Base-by-base conservation (phyloP, 1,284 basidiomycete species). In the Pseudozyma flocculosa region DNA sequence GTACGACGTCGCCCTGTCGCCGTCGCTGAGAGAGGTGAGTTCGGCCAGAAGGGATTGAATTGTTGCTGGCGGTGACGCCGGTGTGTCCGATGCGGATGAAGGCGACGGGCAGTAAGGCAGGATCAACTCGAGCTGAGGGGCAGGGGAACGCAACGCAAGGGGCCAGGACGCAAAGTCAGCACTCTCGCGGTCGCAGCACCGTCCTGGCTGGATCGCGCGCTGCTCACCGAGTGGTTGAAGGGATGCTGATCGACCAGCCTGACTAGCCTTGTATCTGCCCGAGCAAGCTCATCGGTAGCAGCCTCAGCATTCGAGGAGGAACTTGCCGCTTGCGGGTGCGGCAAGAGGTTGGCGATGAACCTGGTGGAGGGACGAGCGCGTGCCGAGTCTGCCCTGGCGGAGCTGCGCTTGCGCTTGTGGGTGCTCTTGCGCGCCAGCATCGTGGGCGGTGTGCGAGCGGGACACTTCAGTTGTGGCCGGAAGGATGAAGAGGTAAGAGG, bases 371-470 rank as follows among this genome's bases (percentile, higher is more conserved):
- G 32, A 17, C 10, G 10, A 17, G 32, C 32, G 4, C 32, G 8
- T 4, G 32, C 32, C 3, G 51, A 55, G 49, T 75, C 72, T 15
- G 72, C 64, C 15, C 73, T 61, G 38, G 61, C 52, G 23, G 73
- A 70, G 47, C 70, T 70, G 38, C 73, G 62, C 40, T 63, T 72
- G 7, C 73, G 61, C 62, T 75, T 75, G 62, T 75, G 73, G 18
- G 72, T 64, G 53, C 71, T 73, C 49, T 55, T 68, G 10, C 52
- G 45, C n/a, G 52, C 54, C 7, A 64, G 51, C 65, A 68, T 68
- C 13, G 0, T 13, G 29, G 13, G 29, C 29, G n/a, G n/a, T n/a
- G n/a, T n/a, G n/a, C n/a, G n/a, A n/a, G n/a, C n/a, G n/a, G n/a
- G n/a, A n/a, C n/a, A n/a, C n/a, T n/a, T n/a, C n/a, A n/a, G n/a